Evolutionary conservation across 2,329 filamentous ascomycete species (phyloP), one percentile per base, ranked within the genome.

Genomic region (Pestalotiopsis sp.): DNA sequence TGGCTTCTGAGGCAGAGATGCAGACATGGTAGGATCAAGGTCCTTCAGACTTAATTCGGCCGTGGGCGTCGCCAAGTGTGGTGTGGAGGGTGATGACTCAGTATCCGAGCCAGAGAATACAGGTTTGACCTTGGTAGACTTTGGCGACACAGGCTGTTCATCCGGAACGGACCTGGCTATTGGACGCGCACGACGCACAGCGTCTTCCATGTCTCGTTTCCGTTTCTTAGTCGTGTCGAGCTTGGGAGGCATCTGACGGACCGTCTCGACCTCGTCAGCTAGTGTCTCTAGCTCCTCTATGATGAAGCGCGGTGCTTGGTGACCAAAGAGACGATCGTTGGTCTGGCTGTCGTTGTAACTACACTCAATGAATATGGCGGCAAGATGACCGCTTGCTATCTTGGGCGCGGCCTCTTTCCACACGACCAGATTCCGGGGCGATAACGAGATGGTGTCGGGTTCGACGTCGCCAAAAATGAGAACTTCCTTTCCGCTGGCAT

Each of bases 401-500:
- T 97, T 97, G 9, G 91, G 91, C 0, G 94, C 95, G 0, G 95
- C 95, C 75, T 96, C 92, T 71, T 89, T 86, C 96, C 96, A 99
- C 14, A 99, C 89, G 14, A 85, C 83, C n/a, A 86, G 81, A 71
- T 96, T 98, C 26, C 94, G 89, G 1, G 95, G 94, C 1, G 88
- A 91, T 1, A 95, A 80, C 0, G 94, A 97, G 30, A 98, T 81
- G 9, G 89, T 91, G 78, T 99, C 96, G 0, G 96, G 94, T 76
- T 99, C 96, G 48, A 98, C 93, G 72, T 99, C 96, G 20, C 96
- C 96, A 76, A 98, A 98, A 62, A 99, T 92, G 68, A 99, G 87
- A 2, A 98, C 88, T 79, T 99, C 95, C 39, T 87, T 86, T 1
- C 88, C 87, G 0, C 89, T 92, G 0, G 81, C 77, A 40, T 91